phyloP scores from a whole-genome alignment of 164 flowering plant species.

The Vitis vinifera region ASM3070453v1 NC_081815.1:3111501-3112000 shows the following conservation, averaged over 20 bases:
- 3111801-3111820: conserved; percentile 56
- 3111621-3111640: conserved; percentile 99
- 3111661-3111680: conserved; percentile 83
- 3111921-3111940: conserved; percentile 18
- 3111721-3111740: conserved; percentile 72
- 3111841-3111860: conserved; percentile 51
- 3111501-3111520: background rate
- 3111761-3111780: conserved; percentile 33
- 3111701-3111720: conserved; percentile 83
- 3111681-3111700: conserved; percentile 79
- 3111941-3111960: conserved; percentile 13
- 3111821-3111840: conserved; percentile 35
- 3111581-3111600: conserved; percentile 94
- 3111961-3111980: conserved; percentile 10
- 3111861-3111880: conserved; percentile 41
- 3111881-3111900: conserved; percentile 12
- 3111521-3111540: background rate
- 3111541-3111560: background rate
- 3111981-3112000: conserved; percentile 13
- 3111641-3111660: conserved; percentile 96
- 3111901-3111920: conserved; percentile 15
- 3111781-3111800: conserved; percentile 39
- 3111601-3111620: conserved; percentile 87
- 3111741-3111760: conserved; percentile 48
- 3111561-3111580: background rate